Evolutionary conservation across 108 stramenopile genomes (phyloP), one percentile per base, ranked within the genome.

Genomic region (Fragilariopsis cylindrus): DNA sequence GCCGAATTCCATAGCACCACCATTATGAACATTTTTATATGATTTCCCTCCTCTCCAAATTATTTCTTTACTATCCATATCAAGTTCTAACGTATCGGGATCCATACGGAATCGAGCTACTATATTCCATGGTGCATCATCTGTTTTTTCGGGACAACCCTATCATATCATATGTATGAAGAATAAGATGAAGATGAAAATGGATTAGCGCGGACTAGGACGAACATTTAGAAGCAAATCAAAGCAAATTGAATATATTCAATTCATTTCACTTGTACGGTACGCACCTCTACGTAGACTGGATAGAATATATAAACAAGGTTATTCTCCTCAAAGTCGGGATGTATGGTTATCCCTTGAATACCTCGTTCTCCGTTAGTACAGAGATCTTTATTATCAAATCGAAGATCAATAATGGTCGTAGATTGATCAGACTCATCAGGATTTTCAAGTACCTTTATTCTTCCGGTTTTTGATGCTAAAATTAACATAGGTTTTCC

Each of bases 341-440:
- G 80, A 73, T 76, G 65, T 12, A 46, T 41, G 45, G 30, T 9
- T 6, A 76, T 54, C 2, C 44, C 11, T 21, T 69, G 64, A 9
- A 81, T 12, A 11, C 80, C 80, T 21, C 80, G 76, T 60, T 74
- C 80, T 45, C 80, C 76, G 42, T 76, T 75, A 42, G 18, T 50
- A 65, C 80, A 81, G 0, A 81, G 54, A 43, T 57, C 19, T 11
- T 48, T 15, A 41, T 65, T 45, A 4, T 46, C 65, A 21, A 60
- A 39, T 30, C 58, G 58, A 45, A 65, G 65, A 42, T 67, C 19
- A 15, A 60, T 41, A 50, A 77, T 57, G 0, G 46, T n/a, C 18
- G 63, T 49, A 6, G 5, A 9, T 12, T 75, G 54, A 46, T 75
- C 55, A 16, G 74, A 68, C 42, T 77, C 64, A 70, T 77, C 76